A percentile compares a stretch with the other conserved stretches of the same genome.
Evolutionary conservation across 106 monocot species (phyloP).

Genomic region (Acorus gramineus): DNA sequence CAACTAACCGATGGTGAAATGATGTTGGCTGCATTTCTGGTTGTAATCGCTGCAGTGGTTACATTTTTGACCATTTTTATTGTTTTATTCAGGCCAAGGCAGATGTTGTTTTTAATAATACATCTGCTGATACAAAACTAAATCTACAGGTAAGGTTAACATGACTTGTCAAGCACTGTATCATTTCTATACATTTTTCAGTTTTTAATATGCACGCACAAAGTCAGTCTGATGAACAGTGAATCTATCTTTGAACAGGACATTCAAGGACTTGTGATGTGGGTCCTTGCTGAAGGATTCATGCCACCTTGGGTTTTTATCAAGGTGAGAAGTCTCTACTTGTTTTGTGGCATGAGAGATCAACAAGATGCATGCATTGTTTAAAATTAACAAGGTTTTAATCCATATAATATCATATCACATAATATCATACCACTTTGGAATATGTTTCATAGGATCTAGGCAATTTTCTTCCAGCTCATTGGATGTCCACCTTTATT

Average conservation of each 20-base stretch:
- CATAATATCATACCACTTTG: too few relatives aligned
- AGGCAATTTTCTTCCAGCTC: too few relatives aligned
- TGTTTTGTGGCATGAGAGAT: too few relatives aligned
- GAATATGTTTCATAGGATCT: too few relatives aligned
- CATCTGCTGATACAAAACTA: conserved; percentile 36
- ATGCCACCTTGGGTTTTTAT: conserved; percentile 95
- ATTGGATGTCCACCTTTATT: too few relatives aligned
- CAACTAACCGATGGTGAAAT: background rate
- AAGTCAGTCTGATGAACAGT: background rate
- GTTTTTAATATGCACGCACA: background rate
- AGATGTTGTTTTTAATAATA: conserved; percentile 56
- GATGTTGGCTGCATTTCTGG: background rate
- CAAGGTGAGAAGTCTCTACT: conserved; percentile 31
- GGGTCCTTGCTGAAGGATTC: conserved; percentile 84
- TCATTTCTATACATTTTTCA: background rate
- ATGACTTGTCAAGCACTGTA: background rate
- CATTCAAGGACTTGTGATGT: conserved; percentile 79
- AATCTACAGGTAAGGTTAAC: conserved; percentile 50
- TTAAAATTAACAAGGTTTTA: too few relatives aligned
- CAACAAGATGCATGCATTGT: too few relatives aligned
- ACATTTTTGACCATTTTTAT: background rate
- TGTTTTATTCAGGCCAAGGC: conserved; percentile 58
- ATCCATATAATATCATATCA: too few relatives aligned
- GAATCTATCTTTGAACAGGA: conserved; percentile 39
- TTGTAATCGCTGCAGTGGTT: background rate